Evolutionary conservation across 192 early-diverging fungal species (phyloP), one percentile per base, ranked within the genome.

Genomic region (Coemansia sp.): DNA sequence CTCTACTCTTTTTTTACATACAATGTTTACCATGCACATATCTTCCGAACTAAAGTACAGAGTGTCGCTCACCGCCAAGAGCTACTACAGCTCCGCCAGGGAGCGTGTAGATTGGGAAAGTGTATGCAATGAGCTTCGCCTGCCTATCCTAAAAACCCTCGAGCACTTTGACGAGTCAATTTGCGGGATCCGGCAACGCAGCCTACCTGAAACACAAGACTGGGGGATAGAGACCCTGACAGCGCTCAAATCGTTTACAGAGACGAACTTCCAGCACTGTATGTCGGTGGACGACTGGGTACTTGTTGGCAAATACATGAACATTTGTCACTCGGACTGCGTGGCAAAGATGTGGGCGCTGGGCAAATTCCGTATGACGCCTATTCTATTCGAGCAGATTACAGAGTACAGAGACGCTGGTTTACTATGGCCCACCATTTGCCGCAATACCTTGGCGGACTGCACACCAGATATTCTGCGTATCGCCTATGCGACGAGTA

Each of bases 341-440:
- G 74, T 81, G 9, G 62, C 66, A 43, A 81, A 75, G 53, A 75
- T 74, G 77, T 80, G 72, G 77, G 65, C 48, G 20, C 46, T 80
- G 9, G 68, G 66, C 63, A 46, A 50, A 42, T 69, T 74, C 45
- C 62, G 62, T 10, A 71, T 80, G 72, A 71, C 72, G 1, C 65
- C 68, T 34, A 59, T 62, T 36, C 39, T 80, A 43, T 80, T 65
- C 38, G 50, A 63, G n/a, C 62, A 69, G 26, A 71, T 80, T 45
- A 35, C 69, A 39, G 73, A 75, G 45, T 71, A 65, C 39, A 62
- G 69, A 16, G 69, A 66, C 39, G 73, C 65, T 18, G 72, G 72
- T 16, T 46, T 80, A 7, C 26, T 74, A 21, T 74, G 72, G 77
- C 73, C 72, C 16, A 75, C 73, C 31, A 71, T 75, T n/a, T 71